Base-by-base conservation (phyloP, 257 asterid species). In the Parsonsia alboflavescens region DNA sequence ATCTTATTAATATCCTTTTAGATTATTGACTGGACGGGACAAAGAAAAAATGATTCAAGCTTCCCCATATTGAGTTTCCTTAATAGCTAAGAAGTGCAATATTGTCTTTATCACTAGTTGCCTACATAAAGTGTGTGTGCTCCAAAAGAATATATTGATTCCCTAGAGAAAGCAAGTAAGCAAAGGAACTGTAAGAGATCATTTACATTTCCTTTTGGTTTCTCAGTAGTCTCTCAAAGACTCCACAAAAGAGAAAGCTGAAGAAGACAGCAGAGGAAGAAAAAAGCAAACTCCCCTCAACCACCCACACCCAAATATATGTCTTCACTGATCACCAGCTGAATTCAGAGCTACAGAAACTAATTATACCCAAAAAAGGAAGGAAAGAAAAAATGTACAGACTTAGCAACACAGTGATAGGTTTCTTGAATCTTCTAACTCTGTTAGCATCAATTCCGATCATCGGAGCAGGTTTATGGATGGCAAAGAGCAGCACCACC, bases 391-490 rank as follows among this genome's bases (percentile, higher is more conserved):
- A 24, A 19, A 90, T 92, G 97, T 82, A 90, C 76, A 78, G 98
- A 59, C 81, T 92, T 22, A 95, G 99, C 87, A 95, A 95, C 96
- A 85, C 96, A 0, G 82, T 95, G 17, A 95, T 92, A 68, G 99
- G 99, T 5, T 89, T 95, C 81, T 72, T 95, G 76, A 95, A 95
- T 85, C 94, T 95, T 57, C 78, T 95, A 85, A 92, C 98, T 6
- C 94, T 95, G 9, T 66, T 95, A 19, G 96, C 97, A 44, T 95
- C 99, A 7, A 91, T 95, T 10, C 99, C 99, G 9, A 92, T 95
- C 33, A 95, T 95, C 71, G 99, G 99, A 2, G 98, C 99, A 0
- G 98, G 99, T 8, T 52, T 95, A 7, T 95, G 98, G 98, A 88
- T 95, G 96, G 89, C 96, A 6, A 75, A 83, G 65, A 95, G 96